Percentiles rank a stretch among this genome's conserved stretches.
phyloP scores from a whole-genome alignment of 2,329 filamentous ascomycete species.

The Cordyceps tenuipes region DNA sequence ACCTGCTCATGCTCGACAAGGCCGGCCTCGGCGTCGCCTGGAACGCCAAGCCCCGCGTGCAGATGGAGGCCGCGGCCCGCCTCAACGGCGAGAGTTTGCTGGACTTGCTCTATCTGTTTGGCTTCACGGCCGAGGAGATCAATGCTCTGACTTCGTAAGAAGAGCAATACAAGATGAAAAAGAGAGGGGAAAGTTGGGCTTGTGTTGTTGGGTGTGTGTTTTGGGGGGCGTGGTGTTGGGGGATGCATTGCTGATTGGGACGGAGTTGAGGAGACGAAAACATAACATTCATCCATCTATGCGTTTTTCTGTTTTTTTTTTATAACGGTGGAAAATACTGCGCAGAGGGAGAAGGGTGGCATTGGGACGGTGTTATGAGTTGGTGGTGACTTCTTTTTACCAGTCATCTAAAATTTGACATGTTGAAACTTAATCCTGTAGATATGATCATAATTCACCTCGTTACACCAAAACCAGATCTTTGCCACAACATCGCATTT shows the following conservation, averaged over 20 bases:
- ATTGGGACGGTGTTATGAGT: slow-evolving; percentile 8
- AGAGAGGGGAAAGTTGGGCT: slow-evolving; percentile 13
- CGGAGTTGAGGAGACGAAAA: not conserved
- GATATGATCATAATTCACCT: not conserved
- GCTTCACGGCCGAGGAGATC: slow-evolving; percentile 59
- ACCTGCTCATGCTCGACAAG: slow-evolving; percentile 68
- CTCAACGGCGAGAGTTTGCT: slow-evolving; percentile 63
- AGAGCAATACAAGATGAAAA: slow-evolving; percentile 14
- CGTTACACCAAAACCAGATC: not conserved
- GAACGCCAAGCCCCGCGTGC: slow-evolving; percentile 76
- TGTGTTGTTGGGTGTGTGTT: not conserved
- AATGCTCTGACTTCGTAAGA: slow-evolving; percentile 32
- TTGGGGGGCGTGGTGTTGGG: slow-evolving; percentile 5
- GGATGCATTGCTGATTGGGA: not conserved
- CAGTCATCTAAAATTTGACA: not conserved
- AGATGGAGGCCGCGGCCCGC: slow-evolving; percentile 64
- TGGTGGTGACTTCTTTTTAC: not conserved
- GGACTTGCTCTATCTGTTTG: slow-evolving; percentile 67
- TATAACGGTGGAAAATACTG: not conserved
- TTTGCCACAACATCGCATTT: not conserved
- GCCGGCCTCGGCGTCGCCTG: slow-evolving; percentile 74
- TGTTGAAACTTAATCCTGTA: slow-evolving; percentile 1
- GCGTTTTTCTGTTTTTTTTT: not conserved
- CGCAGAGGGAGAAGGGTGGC: not conserved
- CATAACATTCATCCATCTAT: not conserved